A percentile compares a stretch with the other conserved stretches of the same genome.
Evolutionary conservation across 345 rosid genomes (phyloP).

Genomic region (Citrus australasica): DNA sequence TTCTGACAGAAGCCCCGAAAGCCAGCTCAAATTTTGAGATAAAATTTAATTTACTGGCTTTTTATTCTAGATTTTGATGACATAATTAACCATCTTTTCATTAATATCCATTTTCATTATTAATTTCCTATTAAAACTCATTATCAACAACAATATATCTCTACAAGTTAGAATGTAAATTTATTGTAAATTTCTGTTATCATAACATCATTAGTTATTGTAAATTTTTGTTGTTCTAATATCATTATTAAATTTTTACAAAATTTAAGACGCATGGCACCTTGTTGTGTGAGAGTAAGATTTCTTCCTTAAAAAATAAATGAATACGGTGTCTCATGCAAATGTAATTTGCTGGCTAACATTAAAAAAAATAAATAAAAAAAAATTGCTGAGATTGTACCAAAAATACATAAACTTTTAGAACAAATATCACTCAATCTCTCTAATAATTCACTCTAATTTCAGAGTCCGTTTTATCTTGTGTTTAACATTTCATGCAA

Average conservation of each 20-base stretch:
- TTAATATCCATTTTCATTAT: too few relatives aligned
- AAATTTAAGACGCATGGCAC: not conserved
- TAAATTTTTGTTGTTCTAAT: too few relatives aligned
- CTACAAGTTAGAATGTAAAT: not conserved
- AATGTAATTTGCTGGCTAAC: not conserved
- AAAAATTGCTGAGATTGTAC: not conserved
- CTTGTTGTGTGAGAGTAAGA: not conserved
- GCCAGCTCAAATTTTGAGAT: not conserved
- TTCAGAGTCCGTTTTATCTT: not conserved
- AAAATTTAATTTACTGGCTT: not conserved
- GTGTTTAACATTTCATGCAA: not conserved
- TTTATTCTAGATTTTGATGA: not conserved
- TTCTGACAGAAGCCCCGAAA: not conserved
- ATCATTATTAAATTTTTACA: too few relatives aligned
- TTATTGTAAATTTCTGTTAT: too few relatives aligned
- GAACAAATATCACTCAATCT: not conserved
- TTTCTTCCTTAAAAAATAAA: not conserved
- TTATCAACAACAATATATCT: not conserved
- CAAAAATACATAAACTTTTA: too few relatives aligned
- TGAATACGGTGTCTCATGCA: not conserved
- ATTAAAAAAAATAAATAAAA: too few relatives aligned
- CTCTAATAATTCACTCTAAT: not conserved
- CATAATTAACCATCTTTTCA: not conserved
- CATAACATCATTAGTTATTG: too few relatives aligned
- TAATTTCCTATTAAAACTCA: not conserved